Percentiles rank a stretch among this genome's conserved stretches.
These are phyloP conservation scores for Neurospora intermedia DNA, from an alignment of 495 filamentous ascomycete genomes.

Conservation along the genomic window DNA sequence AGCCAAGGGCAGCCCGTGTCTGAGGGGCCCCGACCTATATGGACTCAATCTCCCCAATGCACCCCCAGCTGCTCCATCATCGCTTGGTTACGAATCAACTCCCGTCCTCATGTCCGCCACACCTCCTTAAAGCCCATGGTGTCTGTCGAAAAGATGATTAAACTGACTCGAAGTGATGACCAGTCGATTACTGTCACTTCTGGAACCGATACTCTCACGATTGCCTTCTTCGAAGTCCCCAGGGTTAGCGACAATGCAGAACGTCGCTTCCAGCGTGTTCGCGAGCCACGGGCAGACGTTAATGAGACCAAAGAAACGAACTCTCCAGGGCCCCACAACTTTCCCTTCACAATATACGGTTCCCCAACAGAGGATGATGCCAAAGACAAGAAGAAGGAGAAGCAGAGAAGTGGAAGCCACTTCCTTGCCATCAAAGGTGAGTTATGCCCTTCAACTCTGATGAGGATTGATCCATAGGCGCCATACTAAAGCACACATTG, in stretches of 20 bases:
- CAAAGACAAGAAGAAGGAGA: not conserved
- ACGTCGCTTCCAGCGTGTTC: not conserved
- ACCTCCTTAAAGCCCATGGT: not conserved
- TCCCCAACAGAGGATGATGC: not conserved
- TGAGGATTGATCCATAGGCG: not conserved
- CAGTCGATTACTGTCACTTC: not conserved
- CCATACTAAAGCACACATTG: not conserved
- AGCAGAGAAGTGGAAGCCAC: not conserved
- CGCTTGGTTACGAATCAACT: not conserved
- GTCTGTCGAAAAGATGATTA: not conserved
- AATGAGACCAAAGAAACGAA: not conserved
- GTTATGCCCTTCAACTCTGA: fast-evolving
- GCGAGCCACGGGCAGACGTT: not conserved
- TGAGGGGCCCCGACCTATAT: not conserved
- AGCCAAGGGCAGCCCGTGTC: not conserved
- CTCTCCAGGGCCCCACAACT: not conserved
- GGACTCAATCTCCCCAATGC: not conserved
- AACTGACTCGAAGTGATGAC: not conserved
- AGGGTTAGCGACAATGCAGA: not conserved
- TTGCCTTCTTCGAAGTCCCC: not conserved
- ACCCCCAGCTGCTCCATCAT: not conserved
- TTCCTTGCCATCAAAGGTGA: not conserved
- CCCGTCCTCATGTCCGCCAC: not conserved
- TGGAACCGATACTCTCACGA: not conserved
- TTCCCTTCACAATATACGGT: not conserved